phyloP scores from a whole-genome alignment of 352 stramenopile species.

The Phytophthora foliorum region DNA sequence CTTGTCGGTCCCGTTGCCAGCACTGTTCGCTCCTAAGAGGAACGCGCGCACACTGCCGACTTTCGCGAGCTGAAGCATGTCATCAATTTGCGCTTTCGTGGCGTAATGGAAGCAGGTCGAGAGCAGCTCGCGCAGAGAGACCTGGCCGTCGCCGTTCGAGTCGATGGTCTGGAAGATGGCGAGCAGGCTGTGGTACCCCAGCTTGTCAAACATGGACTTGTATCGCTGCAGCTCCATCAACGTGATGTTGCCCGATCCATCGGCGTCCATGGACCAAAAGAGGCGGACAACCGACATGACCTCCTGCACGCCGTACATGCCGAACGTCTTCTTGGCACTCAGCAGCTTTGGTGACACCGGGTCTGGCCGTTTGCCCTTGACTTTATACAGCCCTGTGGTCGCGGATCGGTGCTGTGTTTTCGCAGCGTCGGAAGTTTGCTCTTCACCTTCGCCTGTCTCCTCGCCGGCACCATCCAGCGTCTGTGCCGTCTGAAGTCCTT shows the following conservation, averaged over 20 bases:
- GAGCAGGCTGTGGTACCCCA: constrained; percentile 70
- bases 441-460: background rate
- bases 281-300: constrained; percentile 83
- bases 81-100: constrained; percentile 61
- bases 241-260: constrained; percentile 67
- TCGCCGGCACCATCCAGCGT: background rate
- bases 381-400: constrained; percentile 12
- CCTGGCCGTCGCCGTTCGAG: constrained; percentile 62
- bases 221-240: constrained; percentile 64
- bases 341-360: constrained; percentile 11
- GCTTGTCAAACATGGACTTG: constrained; percentile 70
- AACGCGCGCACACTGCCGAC: constrained; percentile 65
- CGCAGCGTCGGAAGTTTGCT: background rate
- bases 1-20: background rate
- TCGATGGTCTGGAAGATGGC: constrained; percentile 81
- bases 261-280: constrained; percentile 80
- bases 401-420: constrained; percentile 9
- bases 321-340: constrained; percentile 51
- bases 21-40: constrained; percentile 36
- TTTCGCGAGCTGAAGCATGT: constrained; percentile 80
- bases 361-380: background rate
- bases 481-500: constrained; percentile 40
- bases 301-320: constrained; percentile 74
- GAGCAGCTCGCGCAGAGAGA: constrained; percentile 70
- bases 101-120: constrained; percentile 78